Conservation (phyloP, 352 stramenopile genomes). For the Phytopythium helicoides region DNA sequence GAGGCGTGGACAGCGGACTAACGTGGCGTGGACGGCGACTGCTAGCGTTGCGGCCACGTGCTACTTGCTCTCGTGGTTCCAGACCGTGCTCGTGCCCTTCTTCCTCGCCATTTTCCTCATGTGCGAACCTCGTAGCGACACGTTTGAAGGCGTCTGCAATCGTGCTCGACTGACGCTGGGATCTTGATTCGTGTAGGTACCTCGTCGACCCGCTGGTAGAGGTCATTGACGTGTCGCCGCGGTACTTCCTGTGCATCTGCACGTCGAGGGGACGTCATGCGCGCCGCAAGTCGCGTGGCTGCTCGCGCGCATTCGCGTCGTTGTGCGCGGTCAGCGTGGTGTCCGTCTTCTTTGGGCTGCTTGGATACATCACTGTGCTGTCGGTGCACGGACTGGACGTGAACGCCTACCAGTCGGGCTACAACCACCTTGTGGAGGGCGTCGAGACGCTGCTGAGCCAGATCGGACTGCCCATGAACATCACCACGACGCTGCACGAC, state of each 20-base stretch:
- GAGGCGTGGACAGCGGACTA: not conserved
- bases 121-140: too few relatives aligned
- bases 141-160: too few relatives aligned
- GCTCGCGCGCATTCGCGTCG: slow-evolving; percentile 80
- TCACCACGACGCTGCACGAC: slow-evolving; percentile 87
- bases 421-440: slow-evolving; percentile 64
- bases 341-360: slow-evolving; percentile 82
- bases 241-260: slow-evolving; percentile 86
- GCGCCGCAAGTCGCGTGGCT: slow-evolving; percentile 73
- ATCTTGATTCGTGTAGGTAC: slow-evolving; percentile 32
- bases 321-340: slow-evolving; percentile 82
- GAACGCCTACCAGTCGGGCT: slow-evolving; percentile 80
- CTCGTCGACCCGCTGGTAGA: slow-evolving; percentile 85
- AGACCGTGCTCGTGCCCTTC: slow-evolving; percentile 82
- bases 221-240: slow-evolving; percentile 85
- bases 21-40: not conserved
- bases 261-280: slow-evolving; percentile 72
- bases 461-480: slow-evolving; percentile 83
- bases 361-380: slow-evolving; percentile 87
- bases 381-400: slow-evolving; percentile 82
- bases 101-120: slow-evolving; percentile 89
- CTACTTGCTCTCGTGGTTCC: slow-evolving; percentile 85
- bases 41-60: slow-evolving; percentile 70
- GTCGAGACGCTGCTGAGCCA: slow-evolving; percentile 67
- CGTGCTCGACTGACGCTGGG: not conserved